A percentile compares a stretch with the other conserved stretches of the same genome.
Evolutionary conservation across 2,329 filamentous ascomycete species (phyloP).

Genomic region (Bimuria novae-zelandiae): DNA sequence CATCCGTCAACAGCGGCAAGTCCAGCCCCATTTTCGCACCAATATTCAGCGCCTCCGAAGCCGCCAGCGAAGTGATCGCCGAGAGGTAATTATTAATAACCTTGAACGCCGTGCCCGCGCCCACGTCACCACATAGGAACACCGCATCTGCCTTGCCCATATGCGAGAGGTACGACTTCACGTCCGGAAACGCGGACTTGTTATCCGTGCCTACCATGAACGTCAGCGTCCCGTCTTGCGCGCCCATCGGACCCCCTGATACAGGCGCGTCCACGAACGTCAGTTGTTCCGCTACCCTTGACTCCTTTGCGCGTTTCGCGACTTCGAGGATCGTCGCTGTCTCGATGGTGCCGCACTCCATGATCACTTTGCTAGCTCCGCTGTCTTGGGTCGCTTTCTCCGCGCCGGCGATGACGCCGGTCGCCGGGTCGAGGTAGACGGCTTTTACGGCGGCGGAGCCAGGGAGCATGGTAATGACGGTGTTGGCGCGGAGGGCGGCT

Average conservation of each 20-base stretch:
- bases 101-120: constrained; percentile 84
- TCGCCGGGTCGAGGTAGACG: constrained; percentile 49
- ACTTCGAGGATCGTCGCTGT: constrained; percentile 79
- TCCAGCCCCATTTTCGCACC: constrained; percentile 64
- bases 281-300: constrained; percentile 57
- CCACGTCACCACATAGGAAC: constrained; percentile 81
- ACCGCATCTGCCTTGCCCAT: constrained; percentile 78
- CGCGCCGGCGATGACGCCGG: constrained; percentile 49
- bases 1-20: constrained; percentile 69
- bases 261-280: constrained; percentile 92
- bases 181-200: constrained; percentile 53
- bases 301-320: constrained; percentile 65
- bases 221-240: constrained; percentile 79
- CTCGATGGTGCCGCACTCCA: constrained; percentile 98
- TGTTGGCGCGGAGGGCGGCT: constrained; percentile 45
- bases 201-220: constrained; percentile 83
- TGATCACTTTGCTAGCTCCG: constrained; percentile 71
- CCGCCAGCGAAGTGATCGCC: constrained; percentile 83
- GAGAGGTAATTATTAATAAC: constrained; percentile 95
- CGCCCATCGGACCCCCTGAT: constrained; percentile 91
- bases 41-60: constrained; percentile 66
- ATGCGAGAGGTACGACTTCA: constrained; percentile 69
- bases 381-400: constrained; percentile 36
- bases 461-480: constrained; percentile 51
- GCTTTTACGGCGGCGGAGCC: constrained; percentile 42